phyloP scores from a whole-genome alignment of 2,329 filamentous ascomycete genomes.

The Curvularia spicifera region DNA sequence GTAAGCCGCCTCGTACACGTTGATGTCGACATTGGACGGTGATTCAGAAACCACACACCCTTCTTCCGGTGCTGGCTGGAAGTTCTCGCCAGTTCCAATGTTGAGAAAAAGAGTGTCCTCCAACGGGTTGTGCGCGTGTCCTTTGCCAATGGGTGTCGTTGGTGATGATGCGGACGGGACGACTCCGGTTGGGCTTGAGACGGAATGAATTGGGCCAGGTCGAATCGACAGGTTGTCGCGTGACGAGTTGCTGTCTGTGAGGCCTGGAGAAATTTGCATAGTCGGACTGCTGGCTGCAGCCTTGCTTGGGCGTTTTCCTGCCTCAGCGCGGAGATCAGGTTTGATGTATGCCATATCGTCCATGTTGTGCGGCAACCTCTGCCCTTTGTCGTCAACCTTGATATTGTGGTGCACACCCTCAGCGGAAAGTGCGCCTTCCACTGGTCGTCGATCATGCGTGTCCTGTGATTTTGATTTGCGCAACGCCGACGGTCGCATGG shows the following conservation, averaged over 20 bases:
- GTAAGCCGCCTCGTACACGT: conserved; percentile 89
- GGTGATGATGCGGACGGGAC: conserved; percentile 26
- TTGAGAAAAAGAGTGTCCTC: conserved; percentile 74
- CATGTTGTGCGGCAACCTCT: conserved; percentile 26
- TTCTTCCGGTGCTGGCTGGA: conserved; percentile 42
- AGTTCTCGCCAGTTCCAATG: conserved; percentile 70
- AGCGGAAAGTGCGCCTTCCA: conserved; percentile 59
- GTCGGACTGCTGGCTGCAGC: conserved; percentile 29
- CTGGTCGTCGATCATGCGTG: conserved; percentile 57
- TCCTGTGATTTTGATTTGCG: conserved; percentile 59
- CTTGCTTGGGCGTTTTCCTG: conserved; percentile 10
- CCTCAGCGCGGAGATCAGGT: conserved; percentile 22
- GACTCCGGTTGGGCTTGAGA: conserved; percentile 24
- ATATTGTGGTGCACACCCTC: conserved; percentile 62
- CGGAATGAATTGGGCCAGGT: conserved; percentile 33
- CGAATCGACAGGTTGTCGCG: conserved; percentile 44
- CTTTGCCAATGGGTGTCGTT: conserved; percentile 52
- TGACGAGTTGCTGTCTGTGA: conserved; percentile 36
- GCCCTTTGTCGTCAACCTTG: conserved; percentile 41
- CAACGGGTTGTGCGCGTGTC: conserved; percentile 68
- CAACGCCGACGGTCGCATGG: conserved; percentile 54
- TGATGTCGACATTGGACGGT: conserved; percentile 80
- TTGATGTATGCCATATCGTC: conserved; percentile 32
- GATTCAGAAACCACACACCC: conserved; percentile 75
- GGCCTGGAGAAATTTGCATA: conserved; percentile 21